Conservation (phyloP, 1,284 basidiomycete species). For the Meripilus lineatus region DNA sequence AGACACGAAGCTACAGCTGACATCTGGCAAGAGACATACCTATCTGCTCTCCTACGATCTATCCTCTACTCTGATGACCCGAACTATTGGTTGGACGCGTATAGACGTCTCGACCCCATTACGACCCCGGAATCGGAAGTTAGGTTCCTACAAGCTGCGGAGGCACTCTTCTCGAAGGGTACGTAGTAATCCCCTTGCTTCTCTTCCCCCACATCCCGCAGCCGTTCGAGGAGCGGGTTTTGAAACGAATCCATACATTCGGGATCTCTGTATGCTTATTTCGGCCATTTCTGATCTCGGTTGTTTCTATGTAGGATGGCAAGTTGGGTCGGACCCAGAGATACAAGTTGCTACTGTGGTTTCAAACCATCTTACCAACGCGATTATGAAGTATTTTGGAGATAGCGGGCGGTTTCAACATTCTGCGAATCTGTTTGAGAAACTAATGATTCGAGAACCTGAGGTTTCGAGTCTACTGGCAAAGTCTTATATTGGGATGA, state of each 20-base stretch:
- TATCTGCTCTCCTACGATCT: slow-evolving; percentile 87
- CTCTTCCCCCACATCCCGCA: too few relatives aligned
- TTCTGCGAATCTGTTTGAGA: slow-evolving; percentile 94
- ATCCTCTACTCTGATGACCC: slow-evolving; percentile 96
- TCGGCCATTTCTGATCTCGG: too few relatives aligned
- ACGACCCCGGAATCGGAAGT: slow-evolving; percentile 85
- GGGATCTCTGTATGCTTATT: too few relatives aligned
- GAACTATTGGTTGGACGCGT: slow-evolving; percentile 88
- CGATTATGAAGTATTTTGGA: slow-evolving; percentile 96
- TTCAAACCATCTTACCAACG: slow-evolving; percentile 93
- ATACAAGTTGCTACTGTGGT: slow-evolving; percentile 98
- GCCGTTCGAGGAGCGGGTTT: too few relatives aligned
- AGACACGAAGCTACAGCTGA: slow-evolving; percentile 91
- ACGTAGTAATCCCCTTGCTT: slow-evolving; percentile 14
- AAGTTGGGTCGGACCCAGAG: slow-evolving; percentile 96
- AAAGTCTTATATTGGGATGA: slow-evolving; percentile 94
- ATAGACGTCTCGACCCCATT: slow-evolving; percentile 95
- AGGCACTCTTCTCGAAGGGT: slow-evolving; percentile 86
- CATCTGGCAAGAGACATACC: slow-evolving; percentile 96
- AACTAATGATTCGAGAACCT: slow-evolving; percentile 79
- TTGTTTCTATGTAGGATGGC: slow-evolving; percentile 90
- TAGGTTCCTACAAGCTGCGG: slow-evolving; percentile 88
- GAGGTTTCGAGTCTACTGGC: slow-evolving; percentile 90
- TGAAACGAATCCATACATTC: too few relatives aligned
- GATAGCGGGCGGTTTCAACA: slow-evolving; percentile 85